A percentile compares a stretch with the other conserved stretches of the same genome.
These are phyloP conservation scores for Comarum palustre DNA, from an alignment of 306 rosid genomes.

Conservation along the genomic window DNA sequence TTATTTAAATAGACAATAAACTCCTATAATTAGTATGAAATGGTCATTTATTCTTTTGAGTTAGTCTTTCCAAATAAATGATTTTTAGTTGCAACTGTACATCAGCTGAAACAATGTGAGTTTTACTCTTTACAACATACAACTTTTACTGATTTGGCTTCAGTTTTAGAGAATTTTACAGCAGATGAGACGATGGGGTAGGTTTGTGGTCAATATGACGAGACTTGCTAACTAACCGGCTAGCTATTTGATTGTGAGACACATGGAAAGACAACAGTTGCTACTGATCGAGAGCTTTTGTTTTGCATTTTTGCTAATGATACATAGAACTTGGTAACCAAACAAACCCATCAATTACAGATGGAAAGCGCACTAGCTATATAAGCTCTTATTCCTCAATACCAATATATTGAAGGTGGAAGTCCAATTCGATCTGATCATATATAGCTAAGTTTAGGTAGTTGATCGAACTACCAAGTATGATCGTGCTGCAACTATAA, in stretches of 20 bases:
- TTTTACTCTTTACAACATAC: not conserved
- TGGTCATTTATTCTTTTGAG: too few relatives aligned
- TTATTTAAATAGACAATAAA: too few relatives aligned
- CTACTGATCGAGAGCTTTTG: not conserved
- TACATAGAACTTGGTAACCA: not conserved
- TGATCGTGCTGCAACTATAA: slow-evolving; percentile 19
- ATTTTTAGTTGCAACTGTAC: too few relatives aligned
- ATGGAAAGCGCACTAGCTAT: not conserved
- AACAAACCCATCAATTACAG: not conserved
- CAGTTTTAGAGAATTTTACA: not conserved
- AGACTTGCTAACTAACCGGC: not conserved
- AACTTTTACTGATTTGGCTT: not conserved
- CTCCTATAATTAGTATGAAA: too few relatives aligned
- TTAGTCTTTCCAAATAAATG: too few relatives aligned
- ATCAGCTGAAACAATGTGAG: too few relatives aligned
- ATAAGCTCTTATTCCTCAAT: not conserved
- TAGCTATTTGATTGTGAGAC: not conserved
- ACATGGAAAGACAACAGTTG: not conserved
- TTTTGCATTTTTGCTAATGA: not conserved
- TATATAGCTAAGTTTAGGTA: not conserved
- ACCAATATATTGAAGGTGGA: slow-evolving; percentile 1
- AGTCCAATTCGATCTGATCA: not conserved
- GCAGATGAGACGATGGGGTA: not conserved
- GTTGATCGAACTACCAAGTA: not conserved
- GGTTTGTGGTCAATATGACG: not conserved